These are phyloP conservation scores for Ogataea minuta DNA, from an alignment of 805 yeast genomes.

Conservation along the genomic window DNA sequence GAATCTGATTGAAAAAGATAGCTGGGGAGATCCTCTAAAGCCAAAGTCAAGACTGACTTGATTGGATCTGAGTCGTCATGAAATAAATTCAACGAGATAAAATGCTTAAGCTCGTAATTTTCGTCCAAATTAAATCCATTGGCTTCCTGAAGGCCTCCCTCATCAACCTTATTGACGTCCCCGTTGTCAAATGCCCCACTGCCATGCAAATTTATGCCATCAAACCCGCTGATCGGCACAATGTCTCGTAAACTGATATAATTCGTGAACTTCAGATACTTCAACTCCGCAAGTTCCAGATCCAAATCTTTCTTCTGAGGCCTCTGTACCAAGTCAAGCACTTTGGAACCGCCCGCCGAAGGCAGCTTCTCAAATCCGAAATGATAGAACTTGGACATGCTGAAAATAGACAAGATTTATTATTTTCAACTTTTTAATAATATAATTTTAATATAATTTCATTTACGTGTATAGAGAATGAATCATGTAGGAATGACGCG, in stretches of 20 bases:
- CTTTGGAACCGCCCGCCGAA: constrained; percentile 2
- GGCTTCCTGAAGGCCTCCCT: constrained; percentile 1
- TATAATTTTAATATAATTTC: neutral
- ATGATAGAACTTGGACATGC: constrained; percentile 11
- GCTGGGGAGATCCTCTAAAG: constrained; percentile 22
- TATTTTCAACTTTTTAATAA: neutral
- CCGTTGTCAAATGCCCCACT: neutral
- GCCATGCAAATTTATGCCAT: constrained; percentile 5
- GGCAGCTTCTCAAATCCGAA: constrained; percentile 18
- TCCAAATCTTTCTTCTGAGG: constrained; percentile 1
- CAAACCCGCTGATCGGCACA: constrained; percentile 15
- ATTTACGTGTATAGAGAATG: constrained; percentile 1
- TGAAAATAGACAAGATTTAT: neutral
- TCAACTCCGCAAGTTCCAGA: neutral
- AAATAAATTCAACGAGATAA: constrained; percentile 8
- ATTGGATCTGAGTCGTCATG: constrained; percentile 2
- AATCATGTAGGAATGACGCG: constrained; percentile 3
- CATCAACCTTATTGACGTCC: neutral
- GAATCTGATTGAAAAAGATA: constrained; percentile 14
- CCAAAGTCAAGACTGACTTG: constrained; percentile 13
- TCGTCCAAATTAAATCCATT: constrained; percentile 1
- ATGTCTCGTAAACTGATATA: constrained; percentile 18
- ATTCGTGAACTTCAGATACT: constrained; percentile 11
- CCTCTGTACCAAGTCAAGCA: constrained; percentile 7
- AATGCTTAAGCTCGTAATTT: constrained; percentile 11